Base-by-base conservation (phyloP, 164 flowering plant species). In the Vitis rotundifolia region DNA sequence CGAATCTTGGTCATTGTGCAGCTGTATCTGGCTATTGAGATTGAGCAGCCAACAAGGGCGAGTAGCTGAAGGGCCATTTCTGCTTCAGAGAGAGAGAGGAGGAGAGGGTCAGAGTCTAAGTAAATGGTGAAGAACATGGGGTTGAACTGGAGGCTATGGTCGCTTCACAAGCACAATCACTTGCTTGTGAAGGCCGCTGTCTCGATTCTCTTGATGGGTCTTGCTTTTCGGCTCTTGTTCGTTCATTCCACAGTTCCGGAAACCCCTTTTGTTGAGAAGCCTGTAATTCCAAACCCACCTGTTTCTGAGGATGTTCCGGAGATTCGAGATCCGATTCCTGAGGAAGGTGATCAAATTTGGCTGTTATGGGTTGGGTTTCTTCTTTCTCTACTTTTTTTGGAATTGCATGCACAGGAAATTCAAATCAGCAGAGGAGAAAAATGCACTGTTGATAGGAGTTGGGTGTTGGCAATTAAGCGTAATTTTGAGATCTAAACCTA, bases 161-260 rank as follows among this genome's bases (percentile, higher is more conserved):
- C 71, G 14, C 18, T 50, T 56, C 68, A 55, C 54, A 84, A 77
- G 74, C 73, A 78, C 69, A 79, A 69, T 9, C 51, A 68, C 22
- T 69, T 80, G 61, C 22, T 78, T 6, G 57, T 82, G 13, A 85
- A 79, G 74, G 31, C 84, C 18, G 73, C 68, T 0, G 63, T 74
- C 13, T 72, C 76, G n/a, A 14, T 79, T 65, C 77, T 87, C 15
- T 48, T 84, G 8, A 26, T 77, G 70, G 87, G 79, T 77, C 66
- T 85, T 65, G 82, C 76, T 71, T 73, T 77, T 75, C 70, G 83
- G 18, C 68, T 85, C 67, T 26, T 82, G 13, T 68, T 73, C 19
- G 65, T 53, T 31, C 63, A 48, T 49, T 76, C 84, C 26, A 29
- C 66, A 26, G 76, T 19, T 62, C 47, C 72, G 4, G 79, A 74